A percentile compares a stretch with the other conserved stretches of the same genome.
Conservation (phyloP, 2,329 filamentous ascomycete species). For the Chaetothyriales sp. region DNA sequence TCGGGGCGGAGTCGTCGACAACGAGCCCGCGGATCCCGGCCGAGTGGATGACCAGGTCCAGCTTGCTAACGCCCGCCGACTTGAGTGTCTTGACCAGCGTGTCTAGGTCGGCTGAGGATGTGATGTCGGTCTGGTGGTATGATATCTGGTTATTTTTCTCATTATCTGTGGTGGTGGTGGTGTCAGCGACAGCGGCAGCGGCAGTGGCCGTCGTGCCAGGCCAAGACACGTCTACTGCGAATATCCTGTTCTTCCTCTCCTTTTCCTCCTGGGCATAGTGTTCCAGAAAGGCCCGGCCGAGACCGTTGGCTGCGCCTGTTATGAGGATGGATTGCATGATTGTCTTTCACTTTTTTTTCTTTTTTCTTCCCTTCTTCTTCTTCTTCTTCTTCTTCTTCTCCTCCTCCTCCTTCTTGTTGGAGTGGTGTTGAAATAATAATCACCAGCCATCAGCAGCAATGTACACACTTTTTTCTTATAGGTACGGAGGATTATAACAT, state of each 20-base stretch:
- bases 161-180: no score
- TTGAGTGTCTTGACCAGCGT: not conserved
- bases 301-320: conserved; percentile 26
- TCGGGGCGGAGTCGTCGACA: not conserved
- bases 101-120: not conserved
- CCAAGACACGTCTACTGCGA: conserved; percentile 2
- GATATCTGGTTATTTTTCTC: conserved; percentile 2
- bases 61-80: conserved; percentile 2
- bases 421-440: no score
- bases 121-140: conserved; percentile 12
- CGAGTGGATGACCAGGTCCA: conserved; percentile 29
- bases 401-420: not conserved
- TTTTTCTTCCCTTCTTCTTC: not conserved
- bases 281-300: conserved; percentile 21
- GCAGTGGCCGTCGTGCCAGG: not conserved
- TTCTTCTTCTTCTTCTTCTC: not conserved
- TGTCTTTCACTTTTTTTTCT: no score
- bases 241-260: not conserved
- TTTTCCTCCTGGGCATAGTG: not conserved
- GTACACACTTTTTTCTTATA: no score
- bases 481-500: no score
- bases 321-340: conserved; percentile 8
- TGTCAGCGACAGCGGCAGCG: conserved; percentile 10
- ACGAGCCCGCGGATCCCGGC: conserved; percentile 29
- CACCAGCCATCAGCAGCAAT: no score